A percentile compares a stretch with the other conserved stretches of the same genome.
Conservation (phyloP, 495 filamentous ascomycete species). For the Aspergillus diversus region DNA sequence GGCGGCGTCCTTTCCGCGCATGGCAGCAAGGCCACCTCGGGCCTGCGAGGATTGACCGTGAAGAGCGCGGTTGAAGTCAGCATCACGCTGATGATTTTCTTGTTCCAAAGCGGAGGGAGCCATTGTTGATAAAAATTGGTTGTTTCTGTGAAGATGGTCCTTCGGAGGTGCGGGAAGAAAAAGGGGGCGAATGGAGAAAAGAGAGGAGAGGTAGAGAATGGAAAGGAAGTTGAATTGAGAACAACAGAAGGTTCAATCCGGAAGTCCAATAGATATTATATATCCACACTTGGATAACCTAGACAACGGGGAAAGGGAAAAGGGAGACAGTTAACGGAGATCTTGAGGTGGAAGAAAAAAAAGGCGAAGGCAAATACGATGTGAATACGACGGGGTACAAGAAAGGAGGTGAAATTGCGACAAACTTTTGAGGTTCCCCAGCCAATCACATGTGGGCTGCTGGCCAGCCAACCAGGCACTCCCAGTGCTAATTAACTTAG, state of each 20-base stretch:
- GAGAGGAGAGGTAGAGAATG: background rate
- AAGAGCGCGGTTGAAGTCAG: constrained; percentile 87
- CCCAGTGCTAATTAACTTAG: too few species aligned
- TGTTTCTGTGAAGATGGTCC: constrained; percentile 18
- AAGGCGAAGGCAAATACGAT: constrained; percentile 24
- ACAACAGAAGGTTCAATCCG: background rate
- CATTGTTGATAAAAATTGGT: constrained; percentile 54
- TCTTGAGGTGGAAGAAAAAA: constrained; percentile 21
- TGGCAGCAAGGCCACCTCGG: constrained; percentile 74
- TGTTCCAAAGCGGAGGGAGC: constrained; percentile 74
- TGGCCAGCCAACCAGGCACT: constrained; percentile 18
- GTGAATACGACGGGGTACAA: constrained; percentile 24
- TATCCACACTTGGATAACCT: constrained; percentile 2
- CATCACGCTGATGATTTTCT: constrained; percentile 88
- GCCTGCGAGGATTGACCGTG: constrained; percentile 82
- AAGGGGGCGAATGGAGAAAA: constrained; percentile 16
- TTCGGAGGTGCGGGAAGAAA: constrained; percentile 5
- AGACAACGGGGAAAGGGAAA: constrained; percentile 20
- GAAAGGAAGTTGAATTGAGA: background rate
- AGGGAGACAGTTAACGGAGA: constrained; percentile 15
- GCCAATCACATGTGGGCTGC: constrained; percentile 21
- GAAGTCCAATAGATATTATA: background rate
- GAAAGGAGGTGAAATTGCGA: constrained; percentile 31
- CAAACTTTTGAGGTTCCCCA: constrained; percentile 30
- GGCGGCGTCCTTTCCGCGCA: constrained; percentile 79